A percentile compares a stretch with the other conserved stretches of the same genome.
Conservation (phyloP, 2,329 filamentous ascomycete genomes). For the Xylaria sp. region DNA sequence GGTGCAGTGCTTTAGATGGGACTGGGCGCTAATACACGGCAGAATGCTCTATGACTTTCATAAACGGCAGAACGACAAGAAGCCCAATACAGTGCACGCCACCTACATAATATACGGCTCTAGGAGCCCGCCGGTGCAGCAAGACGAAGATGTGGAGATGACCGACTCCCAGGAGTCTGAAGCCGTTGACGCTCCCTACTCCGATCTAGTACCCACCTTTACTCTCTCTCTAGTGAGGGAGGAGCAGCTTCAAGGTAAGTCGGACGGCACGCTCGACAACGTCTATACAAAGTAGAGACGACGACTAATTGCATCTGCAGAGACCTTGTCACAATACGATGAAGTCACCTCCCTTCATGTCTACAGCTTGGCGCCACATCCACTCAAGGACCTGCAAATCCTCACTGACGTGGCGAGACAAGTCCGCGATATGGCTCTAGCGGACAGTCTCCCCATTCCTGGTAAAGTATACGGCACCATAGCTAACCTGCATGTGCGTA, state of each 20-base stretch:
- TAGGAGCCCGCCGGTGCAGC: conserved; percentile 52
- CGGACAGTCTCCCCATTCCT: conserved; percentile 64
- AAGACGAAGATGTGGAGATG: conserved; percentile 72
- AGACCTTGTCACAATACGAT: conserved; percentile 70
- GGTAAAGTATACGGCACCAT: conserved; percentile 75
- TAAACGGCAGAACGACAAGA: conserved; percentile 75
- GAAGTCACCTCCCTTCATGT: conserved; percentile 81
- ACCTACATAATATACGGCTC: conserved; percentile 87
- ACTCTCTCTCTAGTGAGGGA: conserved; percentile 73
- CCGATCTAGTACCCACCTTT: conserved; percentile 58
- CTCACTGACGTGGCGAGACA: conserved; percentile 73
- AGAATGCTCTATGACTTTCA: conserved; percentile 92
- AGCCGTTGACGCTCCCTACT: conserved; percentile 41
- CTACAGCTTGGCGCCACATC: conserved; percentile 79
- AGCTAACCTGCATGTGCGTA: conserved; percentile 70
- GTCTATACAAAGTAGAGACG: neutral
- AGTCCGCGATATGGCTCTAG: conserved; percentile 58
- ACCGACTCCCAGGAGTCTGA: conserved; percentile 67
- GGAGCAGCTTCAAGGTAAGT: conserved; percentile 70
- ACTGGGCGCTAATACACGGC: conserved; percentile 17
- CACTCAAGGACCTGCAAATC: conserved; percentile 72
- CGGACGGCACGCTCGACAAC: neutral
- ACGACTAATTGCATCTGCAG: conserved; percentile 49
- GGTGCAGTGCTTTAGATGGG: conserved; percentile 11
- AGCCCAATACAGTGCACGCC: conserved; percentile 77